Evolutionary conservation across 805 yeast genomes (phyloP), one percentile per base, ranked within the genome.

Genomic region (Schwanniomyces pseudopolymorphus): DNA sequence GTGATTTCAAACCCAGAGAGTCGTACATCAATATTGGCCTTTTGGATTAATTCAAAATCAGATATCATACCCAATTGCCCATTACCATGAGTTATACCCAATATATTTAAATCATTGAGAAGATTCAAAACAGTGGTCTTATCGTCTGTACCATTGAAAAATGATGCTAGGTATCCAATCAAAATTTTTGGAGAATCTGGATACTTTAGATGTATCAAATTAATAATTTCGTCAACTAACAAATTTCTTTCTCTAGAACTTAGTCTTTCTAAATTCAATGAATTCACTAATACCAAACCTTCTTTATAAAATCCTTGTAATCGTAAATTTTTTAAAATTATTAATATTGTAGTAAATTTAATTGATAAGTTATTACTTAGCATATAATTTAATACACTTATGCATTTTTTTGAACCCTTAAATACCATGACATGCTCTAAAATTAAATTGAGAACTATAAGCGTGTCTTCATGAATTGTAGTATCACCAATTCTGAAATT

Each of bases 391-490:
- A 72, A 54, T 3, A 71, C 66, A 13, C 61, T 60, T 9, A 61
- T 47, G 42, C 72, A 66, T 20, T 59, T 57, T 22, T 61, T 57
- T 0, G 70, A 58, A 1, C 74, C 73, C 45, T 67, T 70, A 52
- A 70, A 70, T 4, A 58, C 54, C 70, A 70, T 70, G 10, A 68
- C 56, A 44, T 70, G 65, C 25, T 56, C 48, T 25, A 70, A 52
- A n/a, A 69, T 54, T 4, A 60, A 52, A 22, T 58, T 55, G 2
- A 71, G 52, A 4, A 72, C 58, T 2, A 56, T 48, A 42, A 61
- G 67, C 2, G 64, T 50, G 44, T 66, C 64, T 10, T 54, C 53
- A 1, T 40, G 22, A 9, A 63, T 39, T 6, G 50, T 28, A 2
- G 59, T 43, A 40, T 64, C 60, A 11, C 47, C 51, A 2, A 22